Conservation (phyloP, 495 filamentous ascomycete species). For the Astrocystis sublimbata region DNA sequence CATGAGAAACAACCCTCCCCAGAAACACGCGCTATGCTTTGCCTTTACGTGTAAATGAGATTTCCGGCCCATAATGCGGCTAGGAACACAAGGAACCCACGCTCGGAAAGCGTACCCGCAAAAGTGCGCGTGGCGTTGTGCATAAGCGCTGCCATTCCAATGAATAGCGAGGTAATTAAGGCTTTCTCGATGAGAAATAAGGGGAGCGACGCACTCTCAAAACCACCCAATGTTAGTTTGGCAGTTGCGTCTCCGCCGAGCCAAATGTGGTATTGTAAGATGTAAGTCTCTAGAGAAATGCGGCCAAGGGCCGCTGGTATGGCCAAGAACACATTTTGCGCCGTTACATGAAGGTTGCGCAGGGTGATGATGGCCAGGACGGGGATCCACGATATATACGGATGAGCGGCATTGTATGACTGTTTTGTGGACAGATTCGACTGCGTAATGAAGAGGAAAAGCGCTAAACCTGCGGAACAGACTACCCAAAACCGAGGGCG, state of each 20-base stretch:
- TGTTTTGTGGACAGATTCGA: constrained; percentile 35
- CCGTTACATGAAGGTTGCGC: constrained; percentile 45
- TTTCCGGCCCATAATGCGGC: constrained; percentile 19
- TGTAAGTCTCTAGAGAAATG: constrained; percentile 59
- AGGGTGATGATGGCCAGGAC: constrained; percentile 53
- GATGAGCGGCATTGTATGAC: constrained; percentile 52
- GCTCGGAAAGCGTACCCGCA: constrained; percentile 1
- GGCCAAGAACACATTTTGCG: constrained; percentile 45
- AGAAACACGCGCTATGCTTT: constrained; percentile 18
- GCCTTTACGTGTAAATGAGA: constrained; percentile 21
- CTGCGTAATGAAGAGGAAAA: constrained; percentile 39
- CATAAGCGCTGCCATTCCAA: constrained; percentile 18
- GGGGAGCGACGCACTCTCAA: constrained; percentile 23
- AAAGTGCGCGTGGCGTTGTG: constrained; percentile 18
- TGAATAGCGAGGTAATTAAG: constrained; percentile 23
- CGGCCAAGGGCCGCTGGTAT: constrained; percentile 57
- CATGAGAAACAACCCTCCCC: constrained; percentile 18
- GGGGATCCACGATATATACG: constrained; percentile 56
- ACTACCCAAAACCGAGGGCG: constrained; percentile 21
- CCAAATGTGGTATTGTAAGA: constrained; percentile 64
- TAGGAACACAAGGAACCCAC: constrained; percentile 13
- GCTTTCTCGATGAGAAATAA: constrained; percentile 20
- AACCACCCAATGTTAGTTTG: constrained; percentile 50
- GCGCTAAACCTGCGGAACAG: constrained; percentile 27
- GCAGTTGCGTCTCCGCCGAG: constrained; percentile 60